Evolutionary conservation across 73 alveolate species (phyloP).

Genomic region (Tetrahymena elliotti): DNA sequence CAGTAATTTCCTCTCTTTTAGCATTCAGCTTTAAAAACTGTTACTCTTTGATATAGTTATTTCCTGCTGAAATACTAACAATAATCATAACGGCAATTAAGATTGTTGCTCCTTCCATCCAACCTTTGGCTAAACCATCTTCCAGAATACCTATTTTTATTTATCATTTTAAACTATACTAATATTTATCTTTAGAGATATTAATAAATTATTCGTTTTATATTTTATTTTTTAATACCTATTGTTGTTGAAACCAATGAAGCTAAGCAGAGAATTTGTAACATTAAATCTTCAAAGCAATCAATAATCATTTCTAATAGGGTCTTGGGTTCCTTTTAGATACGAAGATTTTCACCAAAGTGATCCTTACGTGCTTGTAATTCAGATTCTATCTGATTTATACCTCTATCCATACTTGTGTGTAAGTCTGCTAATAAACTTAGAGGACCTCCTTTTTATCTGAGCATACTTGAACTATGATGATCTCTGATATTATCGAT

Average conservation of each 20-base stretch:
- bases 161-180: too few species aligned
- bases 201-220: not conserved
- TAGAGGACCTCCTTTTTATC: not conserved
- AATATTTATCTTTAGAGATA: too few species aligned
- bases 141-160: slow-evolving; percentile 18
- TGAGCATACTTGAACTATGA: not conserved
- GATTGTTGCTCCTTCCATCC: slow-evolving; percentile 98
- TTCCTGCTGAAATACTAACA: slow-evolving; percentile 79
- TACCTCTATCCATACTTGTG: not conserved
- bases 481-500: not conserved
- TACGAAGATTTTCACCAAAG: slow-evolving; percentile 36
- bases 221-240: slow-evolving; percentile 65
- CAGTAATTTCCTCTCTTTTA: slow-evolving; percentile 51
- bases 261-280: slow-evolving; percentile 82
- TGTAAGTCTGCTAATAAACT: not conserved
- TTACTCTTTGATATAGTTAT: slow-evolving; percentile 77
- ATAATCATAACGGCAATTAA: slow-evolving; percentile 81
- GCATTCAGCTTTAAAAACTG: slow-evolving; percentile 65
- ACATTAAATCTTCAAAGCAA: slow-evolving; percentile 87
- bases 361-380: not conserved
- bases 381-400: not conserved
- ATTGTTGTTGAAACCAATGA: slow-evolving; percentile 83
- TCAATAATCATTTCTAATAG: slow-evolving; percentile 59
- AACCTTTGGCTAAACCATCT: slow-evolving; percentile 82
- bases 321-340: slow-evolving; percentile 18